phyloP scores from a whole-genome alignment of 2,329 filamentous ascomycete genomes.

The Cladophialophora carrionii region DNA sequence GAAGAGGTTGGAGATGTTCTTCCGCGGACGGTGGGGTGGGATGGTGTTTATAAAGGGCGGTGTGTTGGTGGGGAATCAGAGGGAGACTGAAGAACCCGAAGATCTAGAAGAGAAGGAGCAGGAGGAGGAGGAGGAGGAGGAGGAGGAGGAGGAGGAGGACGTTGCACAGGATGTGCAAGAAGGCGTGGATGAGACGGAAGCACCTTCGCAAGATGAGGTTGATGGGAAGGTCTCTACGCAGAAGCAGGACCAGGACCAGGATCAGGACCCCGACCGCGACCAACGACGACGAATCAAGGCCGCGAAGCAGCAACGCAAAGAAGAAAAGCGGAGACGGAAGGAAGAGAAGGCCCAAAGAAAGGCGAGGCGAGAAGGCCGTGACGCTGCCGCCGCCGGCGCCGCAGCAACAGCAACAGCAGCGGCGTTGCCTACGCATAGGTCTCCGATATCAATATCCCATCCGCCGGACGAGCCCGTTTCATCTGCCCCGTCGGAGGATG shows the following conservation, averaged over 20 bases:
- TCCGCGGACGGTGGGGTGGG: conserved; percentile 73
- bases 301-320: conserved; percentile 40
- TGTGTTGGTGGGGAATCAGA: conserved; percentile 62
- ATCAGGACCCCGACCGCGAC: conserved; percentile 36
- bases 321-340: conserved; percentile 41
- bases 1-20: conserved; percentile 72
- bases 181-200: conserved; percentile 44
- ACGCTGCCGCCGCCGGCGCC: conserved; percentile 34
- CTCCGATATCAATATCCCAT: conserved; percentile 13
- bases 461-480: conserved; percentile 32
- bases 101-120: conserved; percentile 38
- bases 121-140: conserved; percentile 47
- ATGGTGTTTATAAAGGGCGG: conserved; percentile 91
- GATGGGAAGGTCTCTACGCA: background rate
- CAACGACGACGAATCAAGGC: conserved; percentile 39
- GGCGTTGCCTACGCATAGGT: conserved; percentile 13
- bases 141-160: conserved; percentile 51
- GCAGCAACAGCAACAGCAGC: background rate
- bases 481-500: conserved; percentile 30
- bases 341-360: conserved; percentile 40
- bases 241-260: conserved; percentile 34
- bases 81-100: background rate
- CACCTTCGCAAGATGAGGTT: background rate
- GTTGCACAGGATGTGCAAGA: conserved; percentile 42
- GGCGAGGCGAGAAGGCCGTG: conserved; percentile 33